Conservation (phyloP, 805 yeast genomes). For the Barnettozyma sucrosica region DNA sequence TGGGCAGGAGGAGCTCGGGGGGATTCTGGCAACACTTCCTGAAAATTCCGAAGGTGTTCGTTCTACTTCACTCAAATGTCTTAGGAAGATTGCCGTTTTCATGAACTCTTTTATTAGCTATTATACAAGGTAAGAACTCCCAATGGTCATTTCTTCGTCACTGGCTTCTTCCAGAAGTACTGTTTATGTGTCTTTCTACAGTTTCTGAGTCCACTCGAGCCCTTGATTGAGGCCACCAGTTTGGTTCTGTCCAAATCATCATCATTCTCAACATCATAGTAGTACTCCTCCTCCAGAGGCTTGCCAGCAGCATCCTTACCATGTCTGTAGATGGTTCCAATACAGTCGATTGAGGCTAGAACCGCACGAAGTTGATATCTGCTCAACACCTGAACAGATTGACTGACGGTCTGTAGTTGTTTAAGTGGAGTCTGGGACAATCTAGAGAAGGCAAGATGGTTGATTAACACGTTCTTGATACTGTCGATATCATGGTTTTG, state of each 20-base stretch:
- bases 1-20: background rate
- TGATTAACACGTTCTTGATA: slow-evolving; percentile 60
- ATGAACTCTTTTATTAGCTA: background rate
- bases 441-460: slow-evolving; percentile 87
- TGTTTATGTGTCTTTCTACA: slow-evolving; percentile 94
- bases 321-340: slow-evolving; percentile 83
- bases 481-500: slow-evolving; percentile 37
- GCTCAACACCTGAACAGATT: slow-evolving; percentile 41
- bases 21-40: no score
- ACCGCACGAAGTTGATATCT: slow-evolving; percentile 40
- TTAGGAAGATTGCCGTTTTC: no score
- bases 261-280: slow-evolving; percentile 83
- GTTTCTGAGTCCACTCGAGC: slow-evolving; percentile 72
- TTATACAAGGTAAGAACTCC: background rate
- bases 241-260: slow-evolving; percentile 59
- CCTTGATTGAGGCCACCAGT: slow-evolving; percentile 72
- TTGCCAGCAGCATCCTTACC: slow-evolving; percentile 98
- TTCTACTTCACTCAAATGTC: no score
- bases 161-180: slow-evolving; percentile 44
- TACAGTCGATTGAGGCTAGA: slow-evolving; percentile 43
- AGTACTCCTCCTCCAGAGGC: slow-evolving; percentile 88
- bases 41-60: background rate
- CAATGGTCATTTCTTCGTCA: slow-evolving; percentile 16
- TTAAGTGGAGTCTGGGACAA: slow-evolving; percentile 84
- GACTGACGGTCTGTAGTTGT: slow-evolving; percentile 56